Conservation (phyloP, 495 filamentous ascomycete species). For the Emericellopsis terricola region DNA sequence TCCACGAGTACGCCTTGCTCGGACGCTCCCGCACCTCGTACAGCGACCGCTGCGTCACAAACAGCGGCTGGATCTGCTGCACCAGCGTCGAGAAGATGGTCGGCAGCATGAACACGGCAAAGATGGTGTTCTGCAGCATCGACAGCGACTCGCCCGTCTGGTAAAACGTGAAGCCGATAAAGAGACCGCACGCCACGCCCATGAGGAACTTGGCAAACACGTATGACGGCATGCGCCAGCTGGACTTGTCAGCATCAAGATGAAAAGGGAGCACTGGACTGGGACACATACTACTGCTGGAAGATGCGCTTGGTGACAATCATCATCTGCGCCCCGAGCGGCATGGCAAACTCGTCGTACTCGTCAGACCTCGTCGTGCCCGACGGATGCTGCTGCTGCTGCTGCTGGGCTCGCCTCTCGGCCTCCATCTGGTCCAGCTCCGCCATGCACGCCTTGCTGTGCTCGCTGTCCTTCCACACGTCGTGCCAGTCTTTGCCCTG, state of each 20-base stretch:
- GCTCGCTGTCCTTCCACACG: conserved; percentile 45
- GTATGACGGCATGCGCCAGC: conserved; percentile 43
- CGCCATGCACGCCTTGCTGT: conserved; percentile 38
- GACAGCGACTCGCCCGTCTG: conserved; percentile 35
- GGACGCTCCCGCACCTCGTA: conserved; percentile 54
- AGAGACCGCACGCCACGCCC: conserved; percentile 44
- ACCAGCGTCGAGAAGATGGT: conserved; percentile 44
- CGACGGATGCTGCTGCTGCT: conserved; percentile 7
- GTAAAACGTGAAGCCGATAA: conserved; percentile 49
- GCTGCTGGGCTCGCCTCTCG: neutral
- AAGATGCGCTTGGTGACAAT: conserved; percentile 49
- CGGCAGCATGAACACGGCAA: conserved; percentile 55
- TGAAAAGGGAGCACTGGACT: too few species aligned
- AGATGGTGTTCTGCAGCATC: conserved; percentile 47
- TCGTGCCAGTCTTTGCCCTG: conserved; percentile 44
- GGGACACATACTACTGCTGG: too few species aligned
- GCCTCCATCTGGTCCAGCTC: conserved; percentile 31
- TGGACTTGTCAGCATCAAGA: too few species aligned
- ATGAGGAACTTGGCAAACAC: conserved; percentile 38
- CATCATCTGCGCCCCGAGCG: conserved; percentile 33
- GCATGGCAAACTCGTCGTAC: conserved; percentile 36
- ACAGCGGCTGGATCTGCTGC: conserved; percentile 52
- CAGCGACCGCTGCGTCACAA: conserved; percentile 42
- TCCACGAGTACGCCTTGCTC: conserved; percentile 56
- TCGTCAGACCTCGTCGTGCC: conserved; percentile 4